These are phyloP conservation scores for Penicillium sp. DNA, from an alignment of 2,329 filamentous ascomycete genomes.

Conservation along the genomic window DNA sequence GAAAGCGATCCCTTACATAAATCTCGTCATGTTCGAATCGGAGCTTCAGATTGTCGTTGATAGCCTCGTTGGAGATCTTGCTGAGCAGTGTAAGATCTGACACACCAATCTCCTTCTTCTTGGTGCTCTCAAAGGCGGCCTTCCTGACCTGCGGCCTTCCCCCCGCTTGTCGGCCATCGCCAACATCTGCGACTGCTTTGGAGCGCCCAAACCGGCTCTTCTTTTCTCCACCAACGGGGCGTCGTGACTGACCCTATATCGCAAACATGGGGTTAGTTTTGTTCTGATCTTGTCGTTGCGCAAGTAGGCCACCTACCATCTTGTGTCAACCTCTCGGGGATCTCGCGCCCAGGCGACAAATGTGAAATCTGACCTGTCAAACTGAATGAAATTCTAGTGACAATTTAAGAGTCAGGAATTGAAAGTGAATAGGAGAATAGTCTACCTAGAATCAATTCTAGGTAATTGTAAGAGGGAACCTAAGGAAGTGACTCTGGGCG, in stretches of 20 bases:
- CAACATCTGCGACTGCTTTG: slow-evolving; percentile 42
- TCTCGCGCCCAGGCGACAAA: slow-evolving; percentile 32
- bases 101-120: slow-evolving; percentile 99
- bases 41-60: slow-evolving; percentile 99
- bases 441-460: slow-evolving; percentile 5
- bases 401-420: background rate
- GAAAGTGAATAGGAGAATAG: slow-evolving; percentile 2
- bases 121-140: slow-evolving; percentile 89
- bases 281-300: background rate
- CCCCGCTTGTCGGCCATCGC: slow-evolving; percentile 44
- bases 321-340: slow-evolving; percentile 31
- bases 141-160: slow-evolving; percentile 76
- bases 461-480: slow-evolving; percentile 7
- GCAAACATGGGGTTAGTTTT: slow-evolving; percentile 19
- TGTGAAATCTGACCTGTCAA: slow-evolving; percentile 29
- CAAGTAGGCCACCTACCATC: slow-evolving; percentile 31
- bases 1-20: slow-evolving; percentile 58
- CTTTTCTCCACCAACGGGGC: slow-evolving; percentile 43
- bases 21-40: slow-evolving; percentile 96
- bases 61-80: slow-evolving; percentile 98
- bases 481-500: slow-evolving; percentile 1
- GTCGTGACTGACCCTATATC: slow-evolving; percentile 43
- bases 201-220: slow-evolving; percentile 45
- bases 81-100: slow-evolving; percentile 96
- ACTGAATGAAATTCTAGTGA: background rate